Percentiles rank a stretch among this genome's conserved stretches.
Evolutionary conservation across 495 filamentous ascomycete species (phyloP).

Genomic region (Lineolata rhizophorae): DNA sequence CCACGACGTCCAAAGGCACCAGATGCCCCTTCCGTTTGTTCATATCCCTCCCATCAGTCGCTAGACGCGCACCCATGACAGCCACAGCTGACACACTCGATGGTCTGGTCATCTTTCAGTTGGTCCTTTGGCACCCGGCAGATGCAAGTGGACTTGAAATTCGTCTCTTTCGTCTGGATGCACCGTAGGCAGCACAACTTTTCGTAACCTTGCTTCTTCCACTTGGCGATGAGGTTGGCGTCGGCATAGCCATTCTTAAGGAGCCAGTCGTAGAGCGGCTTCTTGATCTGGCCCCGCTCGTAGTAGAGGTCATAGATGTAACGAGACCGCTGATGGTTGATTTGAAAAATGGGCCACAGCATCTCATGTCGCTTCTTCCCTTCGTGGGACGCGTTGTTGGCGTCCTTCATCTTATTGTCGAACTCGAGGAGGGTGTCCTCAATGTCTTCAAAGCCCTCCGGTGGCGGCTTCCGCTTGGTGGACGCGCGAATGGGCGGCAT

Average conservation of each 20-base stretch:
- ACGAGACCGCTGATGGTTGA: conserved; percentile 76
- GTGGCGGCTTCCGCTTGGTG: conserved; percentile 72
- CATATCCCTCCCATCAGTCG: too few species aligned
- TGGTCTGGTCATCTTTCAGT: conserved; percentile 70
- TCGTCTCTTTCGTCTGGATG: conserved; percentile 97
- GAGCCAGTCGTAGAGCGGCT: conserved; percentile 82
- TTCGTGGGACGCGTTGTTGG: conserved; percentile 56
- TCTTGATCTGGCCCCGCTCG: conserved; percentile 85
- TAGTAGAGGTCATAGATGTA: conserved; percentile 99
- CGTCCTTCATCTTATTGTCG: conserved; percentile 96
- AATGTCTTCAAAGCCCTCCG: conserved; percentile 87
- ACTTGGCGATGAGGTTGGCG: conserved; percentile 88
- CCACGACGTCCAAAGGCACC: too few species aligned
- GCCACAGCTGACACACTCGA: conserved; percentile 92
- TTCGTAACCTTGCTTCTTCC: conserved; percentile 99
- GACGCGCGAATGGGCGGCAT: conserved; percentile 75
- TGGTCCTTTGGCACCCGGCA: conserved; percentile 87
- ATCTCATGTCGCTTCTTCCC: conserved; percentile 72
- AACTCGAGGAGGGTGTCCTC: conserved; percentile 94
- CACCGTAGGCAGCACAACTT: conserved; percentile 86
- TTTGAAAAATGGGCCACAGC: conserved; percentile 94
- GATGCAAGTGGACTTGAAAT: conserved; percentile 94
- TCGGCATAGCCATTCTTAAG: conserved; percentile 95
- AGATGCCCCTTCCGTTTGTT: too few species aligned
- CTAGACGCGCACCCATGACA: conserved; percentile 38